Evolutionary conservation across 2,329 filamentous ascomycete genomes (phyloP).

Genomic region (Dothiorella sarmentorum): DNA sequence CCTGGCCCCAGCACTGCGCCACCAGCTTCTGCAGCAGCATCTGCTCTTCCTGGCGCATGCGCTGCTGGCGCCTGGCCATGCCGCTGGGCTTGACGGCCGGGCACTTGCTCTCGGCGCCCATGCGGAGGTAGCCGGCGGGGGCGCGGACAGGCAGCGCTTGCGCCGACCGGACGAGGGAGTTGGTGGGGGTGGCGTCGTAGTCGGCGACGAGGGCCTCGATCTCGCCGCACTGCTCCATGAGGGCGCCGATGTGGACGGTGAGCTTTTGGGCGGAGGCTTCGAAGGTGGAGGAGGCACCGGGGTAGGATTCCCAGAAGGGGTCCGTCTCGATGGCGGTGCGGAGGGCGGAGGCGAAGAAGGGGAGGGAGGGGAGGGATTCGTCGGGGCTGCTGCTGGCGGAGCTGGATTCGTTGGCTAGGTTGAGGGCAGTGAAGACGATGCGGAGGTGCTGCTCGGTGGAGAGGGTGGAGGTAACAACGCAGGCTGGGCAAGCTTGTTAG

Average conservation of each 20-base stretch:
- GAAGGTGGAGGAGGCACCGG: constrained; percentile 43
- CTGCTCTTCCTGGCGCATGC: constrained; percentile 43
- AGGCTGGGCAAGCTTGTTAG: constrained; percentile 33
- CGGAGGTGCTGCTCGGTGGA: constrained; percentile 48
- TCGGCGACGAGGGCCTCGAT: constrained; percentile 40
- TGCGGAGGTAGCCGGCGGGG: neutral
- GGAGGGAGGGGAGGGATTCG: constrained; percentile 25
- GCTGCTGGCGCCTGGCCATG: constrained; percentile 45
- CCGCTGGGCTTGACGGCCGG: constrained; percentile 37
- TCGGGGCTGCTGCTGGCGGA: constrained; percentile 31
- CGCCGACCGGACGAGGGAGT: neutral
- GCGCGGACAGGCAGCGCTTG: constrained; percentile 8
- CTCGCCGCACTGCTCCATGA: constrained; percentile 43
- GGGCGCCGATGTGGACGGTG: constrained; percentile 43
- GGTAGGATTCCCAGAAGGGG: constrained; percentile 40
- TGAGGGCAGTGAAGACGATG: constrained; percentile 46
- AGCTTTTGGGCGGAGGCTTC: constrained; percentile 43
- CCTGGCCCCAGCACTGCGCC: constrained; percentile 42
- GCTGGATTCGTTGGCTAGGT: constrained; percentile 40
- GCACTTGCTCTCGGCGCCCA: constrained; percentile 6
- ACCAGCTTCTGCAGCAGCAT: constrained; percentile 42
- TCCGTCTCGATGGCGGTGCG: constrained; percentile 40
- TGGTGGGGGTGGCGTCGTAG: constrained; percentile 26
- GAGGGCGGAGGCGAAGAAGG: constrained; percentile 32
- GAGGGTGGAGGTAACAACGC: constrained; percentile 42